Percentiles rank a stretch among this genome's conserved stretches.
Conservation (phyloP, 2,329 filamentous ascomycete genomes). For the Stagonosporopsis tanaceti region DNA sequence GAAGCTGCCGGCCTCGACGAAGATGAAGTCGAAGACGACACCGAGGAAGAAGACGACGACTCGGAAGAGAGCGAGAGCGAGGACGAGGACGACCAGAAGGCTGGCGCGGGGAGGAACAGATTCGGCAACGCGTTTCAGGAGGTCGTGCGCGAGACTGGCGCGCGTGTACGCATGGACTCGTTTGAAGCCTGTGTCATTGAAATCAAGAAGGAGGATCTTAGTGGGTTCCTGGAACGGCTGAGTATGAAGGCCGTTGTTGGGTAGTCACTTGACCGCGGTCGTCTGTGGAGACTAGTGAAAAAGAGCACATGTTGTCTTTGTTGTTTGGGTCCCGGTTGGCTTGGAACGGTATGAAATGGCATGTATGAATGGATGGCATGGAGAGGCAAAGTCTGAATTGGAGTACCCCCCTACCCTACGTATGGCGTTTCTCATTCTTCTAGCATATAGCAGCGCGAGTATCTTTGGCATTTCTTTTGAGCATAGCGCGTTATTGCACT, state of each 20-base stretch:
- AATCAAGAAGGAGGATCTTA: constrained; percentile 94
- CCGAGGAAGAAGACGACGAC: constrained; percentile 57
- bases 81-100: constrained; percentile 65
- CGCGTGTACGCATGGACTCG: constrained; percentile 89
- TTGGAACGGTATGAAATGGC: background rate
- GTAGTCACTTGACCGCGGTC: constrained; percentile 3
- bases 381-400: constrained; percentile 17
- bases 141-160: constrained; percentile 89
- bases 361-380: constrained; percentile 5
- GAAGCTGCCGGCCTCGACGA: constrained; percentile 68
- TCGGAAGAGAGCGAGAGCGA: constrained; percentile 65
- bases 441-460: constrained; percentile 18
- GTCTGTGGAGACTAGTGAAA: constrained; percentile 8
- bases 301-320: constrained; percentile 11
- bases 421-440: constrained; percentile 11
- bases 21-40: constrained; percentile 60
- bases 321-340: constrained; percentile 2
- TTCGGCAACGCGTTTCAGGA: constrained; percentile 97
- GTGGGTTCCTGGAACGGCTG: constrained; percentile 87
- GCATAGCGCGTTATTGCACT: constrained; percentile 24
- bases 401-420: constrained; percentile 4
- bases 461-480: constrained; percentile 6
- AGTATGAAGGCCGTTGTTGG: constrained; percentile 88
- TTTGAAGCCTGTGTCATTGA: constrained; percentile 98
- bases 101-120: constrained; percentile 80